phyloP scores from a whole-genome alignment of 2,329 filamentous ascomycete species.

The Fonsecaea multimorphosa region DNA sequence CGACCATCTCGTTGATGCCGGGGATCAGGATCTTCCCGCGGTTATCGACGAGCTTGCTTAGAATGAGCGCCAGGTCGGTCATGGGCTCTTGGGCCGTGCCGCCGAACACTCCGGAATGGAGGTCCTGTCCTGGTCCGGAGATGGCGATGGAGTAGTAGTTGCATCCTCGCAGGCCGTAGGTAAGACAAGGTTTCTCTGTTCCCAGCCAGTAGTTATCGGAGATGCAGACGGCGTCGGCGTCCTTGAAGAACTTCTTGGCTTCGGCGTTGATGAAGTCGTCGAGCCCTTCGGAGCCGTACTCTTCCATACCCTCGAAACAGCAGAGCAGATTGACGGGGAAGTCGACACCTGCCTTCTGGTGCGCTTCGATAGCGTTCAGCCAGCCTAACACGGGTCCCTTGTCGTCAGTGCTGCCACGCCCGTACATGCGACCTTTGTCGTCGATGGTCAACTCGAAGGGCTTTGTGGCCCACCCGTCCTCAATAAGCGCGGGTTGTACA shows the following conservation, averaged over 20 bases:
- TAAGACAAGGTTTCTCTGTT: conserved; percentile 97
- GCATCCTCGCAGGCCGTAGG: conserved; percentile 94
- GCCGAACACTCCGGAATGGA: conserved; percentile 97
- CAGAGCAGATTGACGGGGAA: conserved; percentile 98
- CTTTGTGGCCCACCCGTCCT: conserved; percentile 94
- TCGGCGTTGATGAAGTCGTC: conserved; percentile 93
- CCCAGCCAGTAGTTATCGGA: conserved; percentile 99
- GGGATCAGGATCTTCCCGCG: conserved; percentile 92
- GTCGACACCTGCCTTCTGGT: conserved; percentile 91
- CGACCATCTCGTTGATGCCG: conserved; percentile 93
- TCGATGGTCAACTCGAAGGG: conserved; percentile 89
- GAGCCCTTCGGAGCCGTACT: conserved; percentile 94
- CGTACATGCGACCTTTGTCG: conserved; percentile 92
- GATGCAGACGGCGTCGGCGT: conserved; percentile 95
- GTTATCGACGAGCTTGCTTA: conserved; percentile 84
- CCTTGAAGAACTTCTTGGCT: conserved; percentile 92
- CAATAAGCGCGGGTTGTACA: conserved; percentile 91
- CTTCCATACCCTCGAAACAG: conserved; percentile 99
- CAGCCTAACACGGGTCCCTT: conserved; percentile 97
- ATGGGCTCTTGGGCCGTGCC: conserved; percentile 97
- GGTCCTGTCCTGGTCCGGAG: conserved; percentile 86
- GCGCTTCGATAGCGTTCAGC: conserved; percentile 97
- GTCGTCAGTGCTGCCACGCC: conserved; percentile 93
- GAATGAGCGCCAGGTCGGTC: conserved; percentile 86
- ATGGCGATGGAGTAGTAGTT: conserved; percentile 97